These are phyloP conservation scores for Ophidiomyces ophidiicola DNA, from an alignment of 2,329 filamentous ascomycete genomes.

Conservation along the genomic window DNA sequence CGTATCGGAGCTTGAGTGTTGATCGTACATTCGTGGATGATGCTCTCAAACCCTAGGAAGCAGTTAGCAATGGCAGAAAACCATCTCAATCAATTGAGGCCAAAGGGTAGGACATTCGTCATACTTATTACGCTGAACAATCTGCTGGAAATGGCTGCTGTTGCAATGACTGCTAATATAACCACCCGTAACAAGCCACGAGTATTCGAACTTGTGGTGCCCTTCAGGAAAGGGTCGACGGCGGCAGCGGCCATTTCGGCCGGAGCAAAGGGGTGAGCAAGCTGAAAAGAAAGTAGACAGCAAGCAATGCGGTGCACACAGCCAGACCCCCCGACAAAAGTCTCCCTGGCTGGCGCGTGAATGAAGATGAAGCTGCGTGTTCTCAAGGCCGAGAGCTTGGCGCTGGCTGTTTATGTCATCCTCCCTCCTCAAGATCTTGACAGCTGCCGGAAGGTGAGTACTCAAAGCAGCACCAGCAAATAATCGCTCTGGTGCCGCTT, in stretches of 20 bases:
- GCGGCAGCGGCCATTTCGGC: slow-evolving; percentile 22
- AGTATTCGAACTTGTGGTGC: slow-evolving; percentile 66
- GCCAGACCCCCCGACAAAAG: no score
- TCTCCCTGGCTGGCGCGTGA: no score
- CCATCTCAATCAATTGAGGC: not conserved
- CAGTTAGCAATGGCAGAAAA: slow-evolving; percentile 9
- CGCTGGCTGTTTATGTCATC: slow-evolving; percentile 1
- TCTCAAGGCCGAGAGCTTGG: slow-evolving; percentile 6
- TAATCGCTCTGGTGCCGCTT: not conserved
- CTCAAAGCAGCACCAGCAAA: not conserved
- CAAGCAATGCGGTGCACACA: not conserved
- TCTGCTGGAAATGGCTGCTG: slow-evolving; percentile 79
- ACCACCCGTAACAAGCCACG: slow-evolving; percentile 75
- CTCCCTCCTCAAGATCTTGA: not conserved
- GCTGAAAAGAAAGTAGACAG: slow-evolving; percentile 20
- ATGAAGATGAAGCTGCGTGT: slow-evolving; percentile 11
- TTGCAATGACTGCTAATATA: slow-evolving; percentile 84
- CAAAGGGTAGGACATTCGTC: slow-evolving; percentile 24
- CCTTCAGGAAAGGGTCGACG: slow-evolving; percentile 55
- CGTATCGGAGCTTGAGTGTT: slow-evolving; percentile 1
- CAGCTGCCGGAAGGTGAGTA: not conserved
- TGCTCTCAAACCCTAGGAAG: slow-evolving; percentile 77
- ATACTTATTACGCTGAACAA: slow-evolving; percentile 96
- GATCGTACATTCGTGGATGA: slow-evolving; percentile 92
- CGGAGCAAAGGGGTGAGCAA: slow-evolving; percentile 21